Conservation (phyloP, 2,329 filamentous ascomycete genomes). For the Aspergillus sp. region DNA sequence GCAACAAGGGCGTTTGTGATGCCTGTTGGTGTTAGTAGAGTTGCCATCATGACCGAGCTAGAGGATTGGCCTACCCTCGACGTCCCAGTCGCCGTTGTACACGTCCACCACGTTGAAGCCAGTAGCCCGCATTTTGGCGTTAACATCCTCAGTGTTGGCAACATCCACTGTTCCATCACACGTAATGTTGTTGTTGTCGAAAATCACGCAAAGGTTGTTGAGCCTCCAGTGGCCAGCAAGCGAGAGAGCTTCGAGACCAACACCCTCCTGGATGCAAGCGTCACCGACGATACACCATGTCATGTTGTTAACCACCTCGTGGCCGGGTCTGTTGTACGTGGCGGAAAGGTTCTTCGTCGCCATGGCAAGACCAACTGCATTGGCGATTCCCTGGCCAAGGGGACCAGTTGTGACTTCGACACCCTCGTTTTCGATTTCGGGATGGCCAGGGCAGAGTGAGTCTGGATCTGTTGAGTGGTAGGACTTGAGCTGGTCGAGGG, state of each 20-base stretch:
- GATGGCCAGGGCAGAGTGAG: conserved; percentile 58
- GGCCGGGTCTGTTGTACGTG: conserved; percentile 52
- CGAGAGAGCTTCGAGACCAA: conserved; percentile 60
- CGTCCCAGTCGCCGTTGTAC: conserved; percentile 57
- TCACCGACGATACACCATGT: conserved; percentile 65
- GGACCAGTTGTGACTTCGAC: conserved; percentile 63
- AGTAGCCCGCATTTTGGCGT: conserved; percentile 61
- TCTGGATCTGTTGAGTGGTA: conserved; percentile 56
- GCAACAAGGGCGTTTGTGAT: conserved; percentile 39
- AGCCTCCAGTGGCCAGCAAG: conserved; percentile 48
- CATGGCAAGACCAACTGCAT: conserved; percentile 61
- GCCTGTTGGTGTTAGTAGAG: conserved; percentile 12
- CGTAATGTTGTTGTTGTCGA: conserved; percentile 65
- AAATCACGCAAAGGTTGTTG: conserved; percentile 61
- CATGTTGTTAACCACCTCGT: conserved; percentile 53
- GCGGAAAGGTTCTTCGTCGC: conserved; percentile 59
- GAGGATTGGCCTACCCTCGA: conserved; percentile 39
- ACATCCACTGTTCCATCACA: conserved; percentile 62
- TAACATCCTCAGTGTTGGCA: conserved; percentile 61
- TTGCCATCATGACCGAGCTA: neutral
- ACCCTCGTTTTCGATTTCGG: conserved; percentile 35
- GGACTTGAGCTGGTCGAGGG: conserved; percentile 60
- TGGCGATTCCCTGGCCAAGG: conserved; percentile 61
- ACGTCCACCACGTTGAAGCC: conserved; percentile 62
- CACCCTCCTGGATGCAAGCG: conserved; percentile 63